A percentile compares a stretch with the other conserved stretches of the same genome.
phyloP scores from a whole-genome alignment of 106 monocot species.

The Dendrobium chrysotoxum region DNA sequence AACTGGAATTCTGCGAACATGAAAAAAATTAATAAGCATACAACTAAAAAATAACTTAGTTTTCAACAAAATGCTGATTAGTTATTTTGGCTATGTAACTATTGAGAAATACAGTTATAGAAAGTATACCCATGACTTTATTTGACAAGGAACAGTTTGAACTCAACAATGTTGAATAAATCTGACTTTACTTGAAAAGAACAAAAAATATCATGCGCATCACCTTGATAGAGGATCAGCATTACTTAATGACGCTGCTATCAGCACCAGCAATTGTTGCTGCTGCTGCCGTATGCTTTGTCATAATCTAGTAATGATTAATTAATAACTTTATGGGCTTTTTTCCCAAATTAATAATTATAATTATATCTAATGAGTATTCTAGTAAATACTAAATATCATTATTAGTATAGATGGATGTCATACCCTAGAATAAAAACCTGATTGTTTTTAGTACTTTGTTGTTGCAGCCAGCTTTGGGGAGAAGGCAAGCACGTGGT shows the following conservation, averaged over 20 bases:
- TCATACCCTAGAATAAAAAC: not conserved
- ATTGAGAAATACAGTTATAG: not conserved
- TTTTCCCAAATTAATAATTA: slow-evolving; percentile 1
- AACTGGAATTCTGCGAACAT: not conserved
- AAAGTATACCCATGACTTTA: not conserved
- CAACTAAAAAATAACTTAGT: not conserved
- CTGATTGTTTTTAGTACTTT: not conserved
- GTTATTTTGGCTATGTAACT: not conserved
- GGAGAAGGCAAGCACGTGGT: not conserved
- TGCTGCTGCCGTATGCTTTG: not conserved
- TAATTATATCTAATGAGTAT: not conserved
- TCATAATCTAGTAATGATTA: not conserved
- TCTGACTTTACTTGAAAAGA: not conserved
- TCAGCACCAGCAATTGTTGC: not conserved
- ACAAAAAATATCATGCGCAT: not conserved
- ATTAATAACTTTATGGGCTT: not conserved
- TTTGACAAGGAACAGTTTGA: not conserved
- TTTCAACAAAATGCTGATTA: not conserved
- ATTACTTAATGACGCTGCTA: not conserved
- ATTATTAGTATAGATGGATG: not conserved
- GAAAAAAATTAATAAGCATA: not conserved
- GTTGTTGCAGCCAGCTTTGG: not conserved
- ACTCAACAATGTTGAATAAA: not conserved
- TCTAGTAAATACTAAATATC: not conserved
- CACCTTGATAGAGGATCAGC: not conserved